Conservation (phyloP, 768 basidiomycete species). For the Tricholomella constricta region DNA sequence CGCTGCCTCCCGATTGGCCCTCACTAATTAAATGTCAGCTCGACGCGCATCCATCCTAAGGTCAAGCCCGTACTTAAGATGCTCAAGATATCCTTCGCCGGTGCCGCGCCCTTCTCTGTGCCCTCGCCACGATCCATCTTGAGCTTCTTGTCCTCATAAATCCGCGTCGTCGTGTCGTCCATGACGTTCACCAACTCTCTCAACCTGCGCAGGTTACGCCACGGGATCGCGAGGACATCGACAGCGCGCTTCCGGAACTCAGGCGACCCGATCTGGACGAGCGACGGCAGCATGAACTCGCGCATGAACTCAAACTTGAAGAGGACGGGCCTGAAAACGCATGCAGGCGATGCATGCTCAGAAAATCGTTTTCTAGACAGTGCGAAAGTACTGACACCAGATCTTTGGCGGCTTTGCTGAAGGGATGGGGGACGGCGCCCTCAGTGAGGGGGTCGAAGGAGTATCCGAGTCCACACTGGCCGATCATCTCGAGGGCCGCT, state of each 20-base stretch:
- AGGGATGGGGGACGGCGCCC: conserved; percentile 27
- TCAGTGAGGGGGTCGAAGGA: conserved; percentile 32
- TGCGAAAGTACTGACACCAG: conserved; percentile 22
- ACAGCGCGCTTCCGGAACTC: conserved; percentile 34
- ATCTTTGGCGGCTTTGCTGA: conserved; percentile 26
- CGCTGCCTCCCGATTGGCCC: conserved; percentile 32
- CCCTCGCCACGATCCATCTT: conserved; percentile 28
- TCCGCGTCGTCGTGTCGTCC: conserved; percentile 29
- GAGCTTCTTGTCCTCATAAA: conserved; percentile 36
- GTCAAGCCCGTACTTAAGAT: conserved; percentile 21
- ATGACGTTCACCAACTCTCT: conserved; percentile 36
- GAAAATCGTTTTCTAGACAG: no score
- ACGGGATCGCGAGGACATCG: conserved; percentile 25
- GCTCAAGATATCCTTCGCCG: conserved; percentile 34
- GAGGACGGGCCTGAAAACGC: conserved; percentile 3
- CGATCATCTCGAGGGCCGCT: conserved; percentile 32
- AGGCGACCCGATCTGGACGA: conserved; percentile 33
- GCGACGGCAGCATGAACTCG: conserved; percentile 26
- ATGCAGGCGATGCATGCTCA: no score
- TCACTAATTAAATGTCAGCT: conserved; percentile 24
- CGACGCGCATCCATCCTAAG: background rate
- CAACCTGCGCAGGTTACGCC: conserved; percentile 25
- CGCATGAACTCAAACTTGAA: conserved; percentile 17
- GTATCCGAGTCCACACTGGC: conserved; percentile 31
- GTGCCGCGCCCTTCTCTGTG: conserved; percentile 29